Percentiles rank a stretch among this genome's conserved stretches.
Evolutionary conservation across 495 filamentous ascomycete genomes (phyloP).

Genomic region (Talaromyces borbonicus): DNA sequence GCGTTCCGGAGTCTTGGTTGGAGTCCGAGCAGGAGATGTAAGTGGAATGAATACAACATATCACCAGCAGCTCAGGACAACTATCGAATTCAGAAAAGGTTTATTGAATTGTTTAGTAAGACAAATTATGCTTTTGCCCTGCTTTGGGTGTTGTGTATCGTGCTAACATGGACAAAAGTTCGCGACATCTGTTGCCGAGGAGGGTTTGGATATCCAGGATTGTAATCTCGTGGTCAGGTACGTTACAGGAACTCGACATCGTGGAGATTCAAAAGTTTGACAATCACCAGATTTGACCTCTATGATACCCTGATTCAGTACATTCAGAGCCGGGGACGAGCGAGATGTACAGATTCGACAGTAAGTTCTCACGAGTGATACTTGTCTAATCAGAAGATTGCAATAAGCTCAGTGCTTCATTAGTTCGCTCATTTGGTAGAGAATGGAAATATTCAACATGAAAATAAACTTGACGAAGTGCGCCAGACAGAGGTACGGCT

Average conservation of each 20-base stretch:
- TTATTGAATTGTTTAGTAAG: slow-evolving; percentile 68
- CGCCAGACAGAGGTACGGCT: slow-evolving; percentile 34
- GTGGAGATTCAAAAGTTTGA: not conserved
- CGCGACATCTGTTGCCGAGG: slow-evolving; percentile 86
- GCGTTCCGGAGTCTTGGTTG: slow-evolving; percentile 57
- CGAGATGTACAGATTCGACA: slow-evolving; percentile 61
- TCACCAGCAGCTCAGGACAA: slow-evolving; percentile 63
- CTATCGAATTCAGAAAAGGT: slow-evolving; percentile 69
- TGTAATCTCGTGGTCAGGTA: slow-evolving; percentile 79
- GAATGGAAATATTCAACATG: slow-evolving; percentile 50
- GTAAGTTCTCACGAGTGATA: slow-evolving; percentile 17
- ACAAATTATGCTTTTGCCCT: not conserved
- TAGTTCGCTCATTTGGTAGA: slow-evolving; percentile 83
- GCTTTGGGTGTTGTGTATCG: not conserved
- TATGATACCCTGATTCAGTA: slow-evolving; percentile 90
- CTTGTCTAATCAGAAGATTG: no score
- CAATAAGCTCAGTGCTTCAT: no score
- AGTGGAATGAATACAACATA: slow-evolving; percentile 54
- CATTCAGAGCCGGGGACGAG: slow-evolving; percentile 88
- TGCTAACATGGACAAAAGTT: slow-evolving; percentile 33
- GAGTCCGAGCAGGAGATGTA: slow-evolving; percentile 36
- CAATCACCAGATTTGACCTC: slow-evolving; percentile 62
- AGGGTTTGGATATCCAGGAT: slow-evolving; percentile 91
- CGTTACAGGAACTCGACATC: not conserved
- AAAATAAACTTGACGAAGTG: slow-evolving; percentile 46